These are phyloP conservation scores for Microascus cirrosus DNA, from an alignment of 2,329 filamentous ascomycete genomes.

Conservation along the genomic window DNA sequence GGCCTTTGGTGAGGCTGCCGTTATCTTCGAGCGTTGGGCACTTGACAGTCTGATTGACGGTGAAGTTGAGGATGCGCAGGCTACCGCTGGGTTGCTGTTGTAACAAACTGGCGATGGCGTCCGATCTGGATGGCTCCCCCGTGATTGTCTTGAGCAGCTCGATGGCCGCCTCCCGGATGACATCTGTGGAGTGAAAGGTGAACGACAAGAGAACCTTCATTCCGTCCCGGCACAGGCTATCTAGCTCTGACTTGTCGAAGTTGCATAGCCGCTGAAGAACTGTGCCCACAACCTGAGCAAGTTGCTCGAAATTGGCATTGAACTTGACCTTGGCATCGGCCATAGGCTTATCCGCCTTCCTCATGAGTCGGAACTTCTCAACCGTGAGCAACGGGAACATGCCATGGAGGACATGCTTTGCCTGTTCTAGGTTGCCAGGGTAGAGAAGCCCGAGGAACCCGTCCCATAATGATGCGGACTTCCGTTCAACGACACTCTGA, in stretches of 20 bases:
- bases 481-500: conserved; percentile 55
- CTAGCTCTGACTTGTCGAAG: conserved; percentile 59
- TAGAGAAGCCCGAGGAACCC: conserved; percentile 58
- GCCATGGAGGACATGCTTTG: conserved; percentile 60
- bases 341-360: conserved; percentile 28
- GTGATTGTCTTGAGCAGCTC: conserved; percentile 78
- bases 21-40: conserved; percentile 6
- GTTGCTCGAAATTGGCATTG: conserved; percentile 56
- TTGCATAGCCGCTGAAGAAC: conserved; percentile 72
- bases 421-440: conserved; percentile 58
- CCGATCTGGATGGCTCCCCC: conserved; percentile 44
- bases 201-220: conserved; percentile 64
- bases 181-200: conserved; percentile 69
- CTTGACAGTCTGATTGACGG: conserved; percentile 29
- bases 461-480: conserved; percentile 71
- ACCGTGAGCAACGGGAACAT: conserved; percentile 61
- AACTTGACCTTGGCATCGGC: conserved; percentile 51
- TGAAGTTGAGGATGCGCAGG: conserved; percentile 27
- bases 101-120: conserved; percentile 36
- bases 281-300: conserved; percentile 50
- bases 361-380: conserved; percentile 56
- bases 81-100: conserved; percentile 20
- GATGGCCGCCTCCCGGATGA: conserved; percentile 68
- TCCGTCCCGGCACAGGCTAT: conserved; percentile 57
- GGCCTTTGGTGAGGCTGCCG: neutral